phyloP scores from a whole-genome alignment of 305 asterid species.

The Vinca major region DNA sequence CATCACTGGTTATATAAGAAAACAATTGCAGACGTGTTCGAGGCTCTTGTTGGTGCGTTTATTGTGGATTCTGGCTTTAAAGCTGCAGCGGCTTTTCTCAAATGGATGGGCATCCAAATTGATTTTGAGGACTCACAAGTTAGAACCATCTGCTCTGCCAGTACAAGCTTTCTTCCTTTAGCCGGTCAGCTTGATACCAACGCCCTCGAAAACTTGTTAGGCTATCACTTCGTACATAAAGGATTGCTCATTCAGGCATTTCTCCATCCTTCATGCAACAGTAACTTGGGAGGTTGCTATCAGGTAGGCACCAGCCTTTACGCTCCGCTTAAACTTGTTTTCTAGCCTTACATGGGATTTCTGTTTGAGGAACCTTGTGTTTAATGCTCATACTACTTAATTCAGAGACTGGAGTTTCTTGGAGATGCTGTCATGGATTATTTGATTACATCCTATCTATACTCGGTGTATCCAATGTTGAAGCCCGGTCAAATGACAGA shows the following conservation, averaged over 20 bases:
- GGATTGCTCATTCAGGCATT: slow-evolving; percentile 96
- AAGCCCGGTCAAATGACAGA: slow-evolving; percentile 96
- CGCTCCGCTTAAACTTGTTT: slow-evolving; percentile 2
- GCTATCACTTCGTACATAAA: slow-evolving; percentile 51
- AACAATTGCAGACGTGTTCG: slow-evolving; percentile 83
- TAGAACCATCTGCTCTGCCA: slow-evolving; percentile 42
- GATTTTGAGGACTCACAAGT: slow-evolving; percentile 41
- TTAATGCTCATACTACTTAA: slow-evolving; percentile 22
- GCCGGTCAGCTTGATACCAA: slow-evolving; percentile 41
- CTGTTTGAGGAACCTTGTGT: slow-evolving; percentile 1
- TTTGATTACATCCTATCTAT: slow-evolving; percentile 85
- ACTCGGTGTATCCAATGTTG: slow-evolving; percentile 64
- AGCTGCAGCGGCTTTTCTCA: slow-evolving; percentile 80
- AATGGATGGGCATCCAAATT: slow-evolving; percentile 73
- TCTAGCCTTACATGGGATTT: neutral
- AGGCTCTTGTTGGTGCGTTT: slow-evolving; percentile 91
- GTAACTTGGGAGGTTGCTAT: slow-evolving; percentile 79
- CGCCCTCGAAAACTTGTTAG: slow-evolving; percentile 47
- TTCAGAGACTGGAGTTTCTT: slow-evolving; percentile 91
- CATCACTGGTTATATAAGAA: slow-evolving; percentile 89
- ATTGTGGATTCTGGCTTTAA: slow-evolving; percentile 80
- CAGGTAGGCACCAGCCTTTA: slow-evolving; percentile 43
- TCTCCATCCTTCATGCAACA: slow-evolving; percentile 83
- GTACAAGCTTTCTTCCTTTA: slow-evolving; percentile 51
- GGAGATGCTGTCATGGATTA: slow-evolving; percentile 99